Conservation (phyloP, 768 basidiomycete genomes). For the Guyanaporus albipodus region DNA sequence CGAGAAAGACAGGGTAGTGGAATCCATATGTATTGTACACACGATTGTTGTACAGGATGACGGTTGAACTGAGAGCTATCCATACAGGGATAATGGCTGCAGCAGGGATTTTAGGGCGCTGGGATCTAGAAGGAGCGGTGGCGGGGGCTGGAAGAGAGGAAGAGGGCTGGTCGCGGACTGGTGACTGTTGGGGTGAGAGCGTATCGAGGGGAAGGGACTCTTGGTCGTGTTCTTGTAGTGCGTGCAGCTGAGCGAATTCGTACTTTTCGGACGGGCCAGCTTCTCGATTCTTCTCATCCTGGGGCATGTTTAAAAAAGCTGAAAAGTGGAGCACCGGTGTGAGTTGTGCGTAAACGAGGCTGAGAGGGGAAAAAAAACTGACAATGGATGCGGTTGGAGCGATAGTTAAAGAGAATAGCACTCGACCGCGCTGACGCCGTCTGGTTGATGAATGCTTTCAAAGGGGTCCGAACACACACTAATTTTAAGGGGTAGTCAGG, state of each 20-base stretch:
- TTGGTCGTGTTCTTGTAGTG: conserved; percentile 17
- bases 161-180: conserved; percentile 5
- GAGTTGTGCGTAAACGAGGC: not conserved
- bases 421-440: not conserved
- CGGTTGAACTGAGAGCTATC: conserved; percentile 84
- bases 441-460: too few relatives aligned
- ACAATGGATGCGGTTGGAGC: conserved; percentile 4
- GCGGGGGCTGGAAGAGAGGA: conserved; percentile 55
- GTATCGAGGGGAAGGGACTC: conserved; percentile 3
- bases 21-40: conserved; percentile 81
- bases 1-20: conserved; percentile 88
- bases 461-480: too few relatives aligned
- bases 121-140: conserved; percentile 38
- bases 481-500: too few relatives aligned
- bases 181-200: not conserved
- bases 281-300: conserved; percentile 22
- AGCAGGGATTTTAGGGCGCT: conserved; percentile 57
- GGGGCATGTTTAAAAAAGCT: conserved; percentile 19
- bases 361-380: not conserved
- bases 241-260: conserved; percentile 17
- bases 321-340: too few relatives aligned
- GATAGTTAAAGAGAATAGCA: not conserved
- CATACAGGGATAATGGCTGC: conserved; percentile 83
- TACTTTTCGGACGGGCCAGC: conserved; percentile 15
- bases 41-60: conserved; percentile 96